These are phyloP conservation scores for Corylus heterophylla DNA, from an alignment of 306 rosid genomes.

Conservation along the genomic window DNA sequence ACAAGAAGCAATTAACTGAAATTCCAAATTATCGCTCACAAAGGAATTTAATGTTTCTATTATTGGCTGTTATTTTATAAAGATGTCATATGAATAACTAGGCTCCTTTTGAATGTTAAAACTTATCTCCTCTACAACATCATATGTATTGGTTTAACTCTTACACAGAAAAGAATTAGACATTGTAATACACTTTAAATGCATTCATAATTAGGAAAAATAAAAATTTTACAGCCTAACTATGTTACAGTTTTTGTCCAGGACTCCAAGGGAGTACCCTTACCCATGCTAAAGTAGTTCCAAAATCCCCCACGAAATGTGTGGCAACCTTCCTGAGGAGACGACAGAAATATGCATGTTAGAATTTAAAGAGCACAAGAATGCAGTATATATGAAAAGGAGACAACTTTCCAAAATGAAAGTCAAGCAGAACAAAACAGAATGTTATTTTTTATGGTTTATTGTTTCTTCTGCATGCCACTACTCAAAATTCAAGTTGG, in stretches of 20 bases:
- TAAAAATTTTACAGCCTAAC: constrained; percentile 6
- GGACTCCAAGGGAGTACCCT: constrained; percentile 32
- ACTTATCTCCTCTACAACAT: neutral
- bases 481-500: neutral
- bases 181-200: neutral
- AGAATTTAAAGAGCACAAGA: constrained; percentile 6
- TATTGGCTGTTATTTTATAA: neutral
- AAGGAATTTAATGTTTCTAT: neutral
- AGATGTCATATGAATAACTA: neutral
- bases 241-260: constrained; percentile 21
- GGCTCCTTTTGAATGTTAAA: neutral
- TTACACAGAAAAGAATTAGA: neutral
- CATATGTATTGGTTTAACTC: neutral
- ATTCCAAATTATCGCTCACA: neutral
- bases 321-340: constrained; percentile 78
- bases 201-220: constrained; percentile 7
- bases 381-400: constrained; percentile 15
- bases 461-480: neutral
- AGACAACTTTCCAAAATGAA: constrained; percentile 15
- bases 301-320: constrained; percentile 98
- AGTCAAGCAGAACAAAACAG: neutral
- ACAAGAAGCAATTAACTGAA: neutral
- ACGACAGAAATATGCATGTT: constrained; percentile 23
- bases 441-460: neutral
- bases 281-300: constrained; percentile 99